Evolutionary conservation across 139 green algal genomes (phyloP), one percentile per base, ranked within the genome.

Genomic region (Picochlorum sp.): DNA sequence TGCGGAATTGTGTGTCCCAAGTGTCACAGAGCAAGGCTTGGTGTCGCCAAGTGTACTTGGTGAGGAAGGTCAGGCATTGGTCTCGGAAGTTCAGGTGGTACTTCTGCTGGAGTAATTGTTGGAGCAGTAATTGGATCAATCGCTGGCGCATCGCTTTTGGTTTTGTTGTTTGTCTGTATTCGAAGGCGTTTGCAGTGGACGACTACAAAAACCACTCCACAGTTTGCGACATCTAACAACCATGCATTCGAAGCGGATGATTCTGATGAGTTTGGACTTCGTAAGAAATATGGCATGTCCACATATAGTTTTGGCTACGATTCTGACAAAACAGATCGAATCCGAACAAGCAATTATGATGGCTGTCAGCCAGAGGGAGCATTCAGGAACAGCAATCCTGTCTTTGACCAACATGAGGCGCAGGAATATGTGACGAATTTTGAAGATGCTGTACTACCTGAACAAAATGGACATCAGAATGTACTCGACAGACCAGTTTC

Each of bases 81-180:
- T 47, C 0, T 51, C 50, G 23, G 20, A 20, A 64, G 37, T 45
- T 20, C 30, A 11, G 37, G 50, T 32, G 15, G 44, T 15, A 38
- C 57, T 24, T 47, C 30, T 28, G 68, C 62, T 49, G 69, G 63
- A 4, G 45, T 57, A 4, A 76, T 76, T 16, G 45, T 76, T 18
- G 69, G 63, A 18, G 23, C 55, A n/a, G 41, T 70, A 6, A 11
- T 76, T 23, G 69, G 24, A 13, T 32, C 37, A 2, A 11, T 76
- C 4, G 55, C 38, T 15, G 41, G 30, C 30, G 4, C 61, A 11
- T 54, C 47, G 11, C 14, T 74, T 23, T 26, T 44, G 2, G 61
- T 61, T 5, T 57, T 69, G 24, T 38, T 70, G 44, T 61, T 63
- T 23, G 28, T 61, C 14, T 56, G 24, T 21, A 24, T 41, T 6